phyloP scores from a whole-genome alignment of 805 yeast species.

The Saccharomycopsis synnaedendra region DNA sequence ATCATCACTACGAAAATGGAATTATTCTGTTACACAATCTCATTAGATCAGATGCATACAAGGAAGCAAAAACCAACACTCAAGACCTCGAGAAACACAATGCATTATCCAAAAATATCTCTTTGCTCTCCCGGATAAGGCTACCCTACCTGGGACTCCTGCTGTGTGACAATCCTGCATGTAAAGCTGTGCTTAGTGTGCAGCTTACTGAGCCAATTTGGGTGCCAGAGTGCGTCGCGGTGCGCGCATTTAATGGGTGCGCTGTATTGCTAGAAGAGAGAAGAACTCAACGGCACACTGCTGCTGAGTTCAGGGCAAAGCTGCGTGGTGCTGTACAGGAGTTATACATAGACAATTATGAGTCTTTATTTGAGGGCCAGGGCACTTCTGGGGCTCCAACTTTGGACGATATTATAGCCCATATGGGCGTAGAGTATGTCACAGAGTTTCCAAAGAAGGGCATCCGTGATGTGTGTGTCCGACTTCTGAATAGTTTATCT shows the following conservation, averaged over 20 bases:
- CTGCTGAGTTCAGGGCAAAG: constrained; percentile 1
- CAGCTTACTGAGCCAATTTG: constrained; percentile 2
- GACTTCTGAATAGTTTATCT: neutral
- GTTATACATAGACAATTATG: constrained; percentile 6
- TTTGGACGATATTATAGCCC: neutral
- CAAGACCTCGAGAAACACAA: too few species aligned
- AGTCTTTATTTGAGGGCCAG: neutral
- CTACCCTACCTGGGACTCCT: neutral
- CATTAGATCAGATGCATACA: neutral
- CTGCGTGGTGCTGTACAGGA: constrained; percentile 5
- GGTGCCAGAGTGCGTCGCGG: constrained; percentile 9
- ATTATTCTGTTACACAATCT: neutral
- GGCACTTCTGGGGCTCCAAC: neutral
- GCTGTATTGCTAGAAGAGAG: constrained; percentile 2
- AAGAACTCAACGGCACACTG: neutral
- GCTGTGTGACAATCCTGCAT: neutral
- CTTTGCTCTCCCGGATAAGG: constrained; percentile 1
- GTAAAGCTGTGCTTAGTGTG: constrained; percentile 5
- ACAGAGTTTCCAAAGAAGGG: neutral
- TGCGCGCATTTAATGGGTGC: constrained; percentile 1
- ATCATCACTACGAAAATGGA: constrained; percentile 3
- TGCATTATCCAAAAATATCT: neutral
- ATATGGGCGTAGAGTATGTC: neutral
- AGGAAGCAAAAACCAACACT: neutral
- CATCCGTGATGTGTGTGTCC: neutral